These are phyloP conservation scores for Wakefieldia striispora DNA, from an alignment of 768 basidiomycete genomes.

Conservation along the genomic window DNA sequence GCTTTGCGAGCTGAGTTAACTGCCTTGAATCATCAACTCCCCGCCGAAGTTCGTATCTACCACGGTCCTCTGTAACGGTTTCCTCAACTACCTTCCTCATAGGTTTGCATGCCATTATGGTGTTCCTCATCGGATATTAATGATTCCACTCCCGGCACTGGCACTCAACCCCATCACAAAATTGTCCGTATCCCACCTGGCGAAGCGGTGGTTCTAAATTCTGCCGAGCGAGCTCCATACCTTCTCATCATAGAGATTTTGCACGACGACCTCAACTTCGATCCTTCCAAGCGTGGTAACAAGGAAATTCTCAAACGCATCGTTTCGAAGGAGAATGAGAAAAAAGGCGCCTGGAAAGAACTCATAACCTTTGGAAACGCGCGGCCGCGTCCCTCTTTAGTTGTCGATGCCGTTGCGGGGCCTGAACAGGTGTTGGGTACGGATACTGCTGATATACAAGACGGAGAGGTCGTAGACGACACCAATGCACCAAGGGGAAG, in stretches of 20 bases:
- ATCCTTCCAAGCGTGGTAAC: conserved; percentile 79
- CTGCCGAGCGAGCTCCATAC: conserved; percentile 94
- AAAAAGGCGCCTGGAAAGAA: conserved; percentile 56
- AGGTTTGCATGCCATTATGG: conserved; percentile 92
- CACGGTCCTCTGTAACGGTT: background rate
- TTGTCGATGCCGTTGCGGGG: conserved; percentile 23
- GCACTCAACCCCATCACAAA: conserved; percentile 76
- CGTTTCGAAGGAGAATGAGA: conserved; percentile 61
- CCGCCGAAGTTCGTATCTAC: conserved; percentile 72
- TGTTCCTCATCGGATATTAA: conserved; percentile 68
- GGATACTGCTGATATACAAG: conserved; percentile 26
- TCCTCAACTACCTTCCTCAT: conserved; percentile 8
- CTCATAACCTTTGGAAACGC: conserved; percentile 43
- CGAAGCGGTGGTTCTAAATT: conserved; percentile 96
- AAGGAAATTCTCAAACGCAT: conserved; percentile 82
- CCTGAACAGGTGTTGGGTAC: conserved; percentile 34
- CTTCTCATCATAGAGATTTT: conserved; percentile 90
- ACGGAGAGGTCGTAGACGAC: conserved; percentile 9
- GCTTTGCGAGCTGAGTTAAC: conserved; percentile 97
- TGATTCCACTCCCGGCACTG: conserved; percentile 25
- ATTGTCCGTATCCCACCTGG: conserved; percentile 97
- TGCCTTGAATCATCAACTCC: conserved; percentile 91
- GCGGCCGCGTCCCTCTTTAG: conserved; percentile 15
- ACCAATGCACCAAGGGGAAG: conserved; percentile 20
- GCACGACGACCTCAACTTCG: conserved; percentile 88